Evolutionary conservation across 495 filamentous ascomycete species (phyloP), one percentile per base, ranked within the genome.

Genomic region (Podospora fimiseda): DNA sequence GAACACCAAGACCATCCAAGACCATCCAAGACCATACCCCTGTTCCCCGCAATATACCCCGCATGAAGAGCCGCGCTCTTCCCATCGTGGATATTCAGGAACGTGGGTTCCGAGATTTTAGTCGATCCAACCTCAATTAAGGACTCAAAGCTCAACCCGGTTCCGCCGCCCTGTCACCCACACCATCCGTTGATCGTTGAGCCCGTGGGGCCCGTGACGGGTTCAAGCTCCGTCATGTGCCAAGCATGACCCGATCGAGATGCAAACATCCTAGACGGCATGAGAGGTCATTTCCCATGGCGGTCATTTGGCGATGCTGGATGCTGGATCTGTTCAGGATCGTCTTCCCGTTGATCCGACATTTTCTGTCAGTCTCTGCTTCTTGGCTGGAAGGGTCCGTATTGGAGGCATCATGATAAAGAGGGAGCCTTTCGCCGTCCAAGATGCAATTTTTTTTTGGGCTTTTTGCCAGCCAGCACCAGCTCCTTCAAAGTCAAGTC

Each of bases 71-170:
- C 57, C 60, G 56, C 52, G 49, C 55, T 39, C 51, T 67, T 64
- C 64, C 60, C n/a, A 51, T 61, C 53, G 48, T 9, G 64, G 60
- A 52, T 45, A 61, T 57, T 49, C 52, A 63, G 64, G 64, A 67
- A 65, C 62, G 53, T 56, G 57, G 55, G 48, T 53, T 67, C 64
- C 64, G 64, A 63, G 55, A 63, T 55, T 58, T n/a, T 44, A 37
- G 38, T 20, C 48, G 43, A 51, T 38, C 42, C 57, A 30, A 60
- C 51, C 50, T 55, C 39, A 62, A 59, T 51, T 46, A 58, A 60
- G 50, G 41, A 54, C 48, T 53, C 37, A 40, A 41, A 42, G 45
- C 39, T 15, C 22, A 48, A 62, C 62, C 64, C 49, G 55, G 64
- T 61, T 65, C 55, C 51, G 51, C 51, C 22, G 39, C n/a, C 33